These are phyloP conservation scores for Bacterosira constricta DNA, from an alignment of 108 stramenopile species.

Conservation along the genomic window DNA sequence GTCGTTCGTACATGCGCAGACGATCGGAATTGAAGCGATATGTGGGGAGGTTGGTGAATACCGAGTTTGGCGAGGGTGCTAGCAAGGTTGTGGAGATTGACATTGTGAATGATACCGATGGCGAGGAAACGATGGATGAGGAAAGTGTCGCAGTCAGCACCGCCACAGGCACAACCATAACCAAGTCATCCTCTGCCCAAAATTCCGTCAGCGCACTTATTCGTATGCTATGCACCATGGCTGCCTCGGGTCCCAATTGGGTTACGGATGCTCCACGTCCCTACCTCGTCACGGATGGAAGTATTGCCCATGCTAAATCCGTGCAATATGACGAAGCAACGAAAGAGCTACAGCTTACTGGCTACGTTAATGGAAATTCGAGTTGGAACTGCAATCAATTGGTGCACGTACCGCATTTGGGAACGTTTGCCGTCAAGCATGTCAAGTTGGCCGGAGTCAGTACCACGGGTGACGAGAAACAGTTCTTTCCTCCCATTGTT, in stretches of 20 bases:
- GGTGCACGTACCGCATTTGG: constrained; percentile 89
- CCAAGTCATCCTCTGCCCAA: constrained; percentile 23
- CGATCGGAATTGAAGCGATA: constrained; percentile 77
- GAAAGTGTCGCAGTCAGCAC: constrained; percentile 1
- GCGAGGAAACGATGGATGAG: constrained; percentile 11
- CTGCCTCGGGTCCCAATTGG: constrained; percentile 77
- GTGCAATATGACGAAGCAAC: constrained; percentile 59
- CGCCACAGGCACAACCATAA: constrained; percentile 7
- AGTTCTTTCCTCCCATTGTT: constrained; percentile 43
- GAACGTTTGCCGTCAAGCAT: constrained; percentile 83
- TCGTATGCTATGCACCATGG: constrained; percentile 71
- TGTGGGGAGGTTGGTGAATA: constrained; percentile 68
- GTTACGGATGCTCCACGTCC: constrained; percentile 72
- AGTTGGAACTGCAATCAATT: constrained; percentile 87
- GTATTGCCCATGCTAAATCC: not conserved
- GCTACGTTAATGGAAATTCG: constrained; percentile 88
- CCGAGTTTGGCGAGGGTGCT: constrained; percentile 78
- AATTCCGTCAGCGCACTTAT: constrained; percentile 58
- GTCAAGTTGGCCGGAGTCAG: constrained; percentile 30
- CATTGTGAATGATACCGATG: constrained; percentile 18
- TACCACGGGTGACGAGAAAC: not conserved
- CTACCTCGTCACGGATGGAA: constrained; percentile 68
- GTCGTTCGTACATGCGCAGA: constrained; percentile 73
- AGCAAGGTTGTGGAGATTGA: constrained; percentile 75
- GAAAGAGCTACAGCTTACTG: constrained; percentile 76